These are phyloP conservation scores for Trematosphaeria pertusa DNA, from an alignment of 2,329 filamentous ascomycete species.

Conservation along the genomic window DNA sequence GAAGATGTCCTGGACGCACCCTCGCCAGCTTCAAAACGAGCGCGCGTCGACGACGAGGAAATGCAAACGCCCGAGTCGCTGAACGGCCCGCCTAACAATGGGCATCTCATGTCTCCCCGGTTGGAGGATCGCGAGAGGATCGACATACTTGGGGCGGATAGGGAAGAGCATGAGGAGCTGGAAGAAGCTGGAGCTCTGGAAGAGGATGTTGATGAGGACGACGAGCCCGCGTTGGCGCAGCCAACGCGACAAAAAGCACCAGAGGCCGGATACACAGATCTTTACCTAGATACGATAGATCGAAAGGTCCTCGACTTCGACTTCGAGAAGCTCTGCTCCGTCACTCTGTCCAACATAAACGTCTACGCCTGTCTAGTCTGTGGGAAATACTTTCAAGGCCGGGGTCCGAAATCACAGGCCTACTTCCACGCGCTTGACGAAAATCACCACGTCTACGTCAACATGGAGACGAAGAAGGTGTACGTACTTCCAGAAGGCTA, in stretches of 20 bases:
- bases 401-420: conserved; percentile 91
- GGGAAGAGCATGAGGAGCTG: conserved; percentile 45
- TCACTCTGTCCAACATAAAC: conserved; percentile 97
- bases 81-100: conserved; percentile 36
- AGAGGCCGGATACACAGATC: conserved; percentile 87
- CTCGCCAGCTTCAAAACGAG: conserved; percentile 58
- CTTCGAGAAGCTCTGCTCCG: conserved; percentile 97
- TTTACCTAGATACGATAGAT: conserved; percentile 97
- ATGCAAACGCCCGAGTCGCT: conserved; percentile 38
- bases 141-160: conserved; percentile 45
- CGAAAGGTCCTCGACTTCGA: conserved; percentile 94
- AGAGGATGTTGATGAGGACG: conserved; percentile 35
- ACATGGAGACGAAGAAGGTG: conserved; percentile 90
- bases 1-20: conserved; percentile 49
- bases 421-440: conserved; percentile 98
- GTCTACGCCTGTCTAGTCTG: conserved; percentile 97
- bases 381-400: conserved; percentile 96
- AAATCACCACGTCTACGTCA: conserved; percentile 97
- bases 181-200: conserved; percentile 44
- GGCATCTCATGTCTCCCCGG: conserved; percentile 38
- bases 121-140: conserved; percentile 32
- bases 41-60: conserved; percentile 53
- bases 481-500: conserved; percentile 96
- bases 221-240: conserved; percentile 51
- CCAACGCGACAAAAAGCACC: conserved; percentile 76